Conservation (phyloP, 148 eudicot species). For the Talinum fruticosum region DNA sequence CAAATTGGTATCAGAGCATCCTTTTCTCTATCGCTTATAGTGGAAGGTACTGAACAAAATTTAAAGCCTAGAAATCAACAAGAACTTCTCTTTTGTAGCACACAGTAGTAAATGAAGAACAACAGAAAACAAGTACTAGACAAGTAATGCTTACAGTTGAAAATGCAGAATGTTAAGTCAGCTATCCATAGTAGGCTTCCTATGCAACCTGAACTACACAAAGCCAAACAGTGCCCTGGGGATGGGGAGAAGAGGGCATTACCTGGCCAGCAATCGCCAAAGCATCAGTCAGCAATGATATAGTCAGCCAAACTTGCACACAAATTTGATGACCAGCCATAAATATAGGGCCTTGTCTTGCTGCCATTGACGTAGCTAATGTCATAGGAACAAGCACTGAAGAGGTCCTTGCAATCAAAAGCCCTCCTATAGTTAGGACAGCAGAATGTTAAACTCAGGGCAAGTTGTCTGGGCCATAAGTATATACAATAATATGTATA, state of each 20-base stretch:
- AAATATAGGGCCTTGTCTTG: slow-evolving; percentile 76
- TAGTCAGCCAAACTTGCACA: slow-evolving; percentile 82
- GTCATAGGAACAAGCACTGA: slow-evolving; percentile 80
- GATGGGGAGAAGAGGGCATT: not conserved
- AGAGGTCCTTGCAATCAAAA: slow-evolving; percentile 70
- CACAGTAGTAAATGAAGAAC: not conserved
- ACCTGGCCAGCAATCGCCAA: slow-evolving; percentile 97
- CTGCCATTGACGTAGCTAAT: slow-evolving; percentile 86
- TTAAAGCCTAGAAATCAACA: not conserved
- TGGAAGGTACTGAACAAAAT: not conserved
- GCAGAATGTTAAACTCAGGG: slow-evolving; percentile 6
- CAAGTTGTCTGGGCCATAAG: not conserved
- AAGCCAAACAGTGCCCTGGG: not conserved
- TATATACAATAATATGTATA: not conserved
- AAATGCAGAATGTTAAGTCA: not conserved
- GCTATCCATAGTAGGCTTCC: not conserved
- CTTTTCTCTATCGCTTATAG: no score
- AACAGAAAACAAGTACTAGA: not conserved
- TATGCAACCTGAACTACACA: not conserved
- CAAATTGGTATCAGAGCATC: no score
- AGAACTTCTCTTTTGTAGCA: not conserved
- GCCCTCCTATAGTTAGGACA: slow-evolving; percentile 51
- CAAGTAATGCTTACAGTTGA: not conserved
- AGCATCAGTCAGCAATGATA: slow-evolving; percentile 96
- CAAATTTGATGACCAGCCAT: slow-evolving; percentile 97